Percentiles rank a stretch among this genome's conserved stretches.
These are phyloP conservation scores for Leishmania amazonensis DNA, from an alignment of 208 protist genomes.

Conservation along the genomic window DNA sequence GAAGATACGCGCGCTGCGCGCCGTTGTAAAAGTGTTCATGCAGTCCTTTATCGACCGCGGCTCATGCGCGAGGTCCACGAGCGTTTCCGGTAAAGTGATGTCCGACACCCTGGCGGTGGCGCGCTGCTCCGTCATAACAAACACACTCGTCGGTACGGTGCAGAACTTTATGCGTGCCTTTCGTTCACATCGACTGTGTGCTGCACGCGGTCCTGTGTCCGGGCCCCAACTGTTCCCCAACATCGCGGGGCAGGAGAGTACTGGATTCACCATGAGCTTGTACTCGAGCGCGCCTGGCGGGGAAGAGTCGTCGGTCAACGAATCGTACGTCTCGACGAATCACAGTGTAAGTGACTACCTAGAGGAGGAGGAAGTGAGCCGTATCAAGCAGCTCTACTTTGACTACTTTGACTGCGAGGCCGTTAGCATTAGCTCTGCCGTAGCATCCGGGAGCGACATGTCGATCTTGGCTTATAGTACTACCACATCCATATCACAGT, in stretches of 20 bases:
- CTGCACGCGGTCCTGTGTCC: conserved; percentile 6
- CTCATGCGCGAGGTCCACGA: neutral
- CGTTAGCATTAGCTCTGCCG: conserved; percentile 33
- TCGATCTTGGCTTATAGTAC: conserved; percentile 11
- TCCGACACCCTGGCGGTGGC: conserved; percentile 58
- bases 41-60: conserved; percentile 34
- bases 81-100: conserved; percentile 5
- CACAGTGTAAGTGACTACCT: conserved; percentile 51
- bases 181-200: conserved; percentile 38
- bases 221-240: neutral
- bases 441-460: conserved; percentile 15
- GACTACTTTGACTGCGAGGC: conserved; percentile 91
- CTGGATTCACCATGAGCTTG: conserved; percentile 14
- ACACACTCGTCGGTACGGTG: conserved; percentile 68
- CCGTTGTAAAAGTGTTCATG: conserved; percentile 66
- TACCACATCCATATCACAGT: neutral
- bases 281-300: conserved; percentile 2
- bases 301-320: neutral
- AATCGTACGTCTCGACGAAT: conserved; percentile 15
- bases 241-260: conserved; percentile 7
- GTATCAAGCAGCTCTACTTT: conserved; percentile 88
- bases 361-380: conserved; percentile 60
- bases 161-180: conserved; percentile 69
- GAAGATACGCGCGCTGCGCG: conserved; percentile 71
- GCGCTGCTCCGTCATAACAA: conserved; percentile 73